A percentile compares a stretch with the other conserved stretches of the same genome.
These are phyloP conservation scores for Chamaenerion angustifolium DNA, from an alignment of 345 rosid genomes.

Conservation along the genomic window DNA sequence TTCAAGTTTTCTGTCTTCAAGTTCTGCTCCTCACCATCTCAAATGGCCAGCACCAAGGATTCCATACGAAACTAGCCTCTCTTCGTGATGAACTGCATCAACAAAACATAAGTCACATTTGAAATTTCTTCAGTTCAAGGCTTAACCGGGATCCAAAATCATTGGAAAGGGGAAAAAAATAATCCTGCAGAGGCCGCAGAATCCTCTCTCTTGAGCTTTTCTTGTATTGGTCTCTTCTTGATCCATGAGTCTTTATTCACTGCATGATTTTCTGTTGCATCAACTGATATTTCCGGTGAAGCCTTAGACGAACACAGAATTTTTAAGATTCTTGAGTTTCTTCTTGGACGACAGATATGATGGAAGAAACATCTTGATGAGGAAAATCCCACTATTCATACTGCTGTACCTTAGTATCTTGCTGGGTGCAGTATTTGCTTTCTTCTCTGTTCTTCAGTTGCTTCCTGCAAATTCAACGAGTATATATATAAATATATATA, in stretches of 20 bases:
- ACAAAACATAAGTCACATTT: background rate
- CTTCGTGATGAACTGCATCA: background rate
- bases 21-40: slow-evolving; percentile 3
- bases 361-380: slow-evolving; percentile 38
- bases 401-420: slow-evolving; percentile 20
- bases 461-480: slow-evolving; percentile 3
- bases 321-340: slow-evolving; percentile 8
- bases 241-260: slow-evolving; percentile 9
- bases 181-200: too few relatives aligned
- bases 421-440: slow-evolving; percentile 1
- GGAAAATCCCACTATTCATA: slow-evolving; percentile 29
- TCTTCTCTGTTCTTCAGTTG: slow-evolving; percentile 7
- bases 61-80: background rate
- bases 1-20: slow-evolving; percentile 3
- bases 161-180: too few relatives aligned
- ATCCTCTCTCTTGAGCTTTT: too few relatives aligned
- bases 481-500: too few relatives aligned
- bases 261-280: slow-evolving; percentile 7
- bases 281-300: slow-evolving; percentile 17
- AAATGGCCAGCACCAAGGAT: background rate
- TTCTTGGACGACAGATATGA: slow-evolving; percentile 14
- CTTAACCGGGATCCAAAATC: background rate
- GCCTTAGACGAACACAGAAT: slow-evolving; percentile 4
- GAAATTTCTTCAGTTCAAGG: background rate
- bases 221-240: slow-evolving; percentile 7